These are phyloP conservation scores for Rozella allomycis DNA, from an alignment of 371 early-diverging fungal genomes.

Conservation along the genomic window DNA sequence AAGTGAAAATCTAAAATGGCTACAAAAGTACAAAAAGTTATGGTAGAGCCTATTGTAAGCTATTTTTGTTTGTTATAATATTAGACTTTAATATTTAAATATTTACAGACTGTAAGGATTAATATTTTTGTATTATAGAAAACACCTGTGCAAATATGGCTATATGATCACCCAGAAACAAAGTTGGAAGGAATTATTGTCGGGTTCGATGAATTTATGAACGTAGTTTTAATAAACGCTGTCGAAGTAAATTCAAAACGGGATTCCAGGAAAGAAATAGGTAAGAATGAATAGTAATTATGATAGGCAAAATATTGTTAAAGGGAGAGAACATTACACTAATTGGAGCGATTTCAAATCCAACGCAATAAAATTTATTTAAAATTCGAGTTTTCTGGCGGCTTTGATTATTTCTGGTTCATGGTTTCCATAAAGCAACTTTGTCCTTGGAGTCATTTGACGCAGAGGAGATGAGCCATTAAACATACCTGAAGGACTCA, in stretches of 20 bases:
- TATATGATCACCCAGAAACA: conserved; percentile 3
- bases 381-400: too few species aligned
- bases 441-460: too few species aligned
- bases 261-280: background rate
- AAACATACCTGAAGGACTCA: too few species aligned
- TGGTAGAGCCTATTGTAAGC: conserved; percentile 2
- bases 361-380: too few species aligned
- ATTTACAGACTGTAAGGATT: conserved; percentile 1
- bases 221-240: conserved; percentile 3
- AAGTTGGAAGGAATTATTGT: conserved; percentile 2
- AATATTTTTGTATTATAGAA: background rate
- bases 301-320: conserved; percentile 2
- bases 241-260: conserved; percentile 1
- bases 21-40: conserved; percentile 1
- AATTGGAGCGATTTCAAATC: too few species aligned
- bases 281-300: background rate
- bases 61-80: background rate
- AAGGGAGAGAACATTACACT: conserved; percentile 4
- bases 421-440: too few species aligned
- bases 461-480: too few species aligned
- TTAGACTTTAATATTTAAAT: conserved; percentile 1
- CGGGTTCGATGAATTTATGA: conserved; percentile 4
- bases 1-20: too few species aligned
- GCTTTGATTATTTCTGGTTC: too few species aligned
- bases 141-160: conserved; percentile 1